Conservation (phyloP, 177 flowering plant species). For the Vitis hybrid region DNA sequence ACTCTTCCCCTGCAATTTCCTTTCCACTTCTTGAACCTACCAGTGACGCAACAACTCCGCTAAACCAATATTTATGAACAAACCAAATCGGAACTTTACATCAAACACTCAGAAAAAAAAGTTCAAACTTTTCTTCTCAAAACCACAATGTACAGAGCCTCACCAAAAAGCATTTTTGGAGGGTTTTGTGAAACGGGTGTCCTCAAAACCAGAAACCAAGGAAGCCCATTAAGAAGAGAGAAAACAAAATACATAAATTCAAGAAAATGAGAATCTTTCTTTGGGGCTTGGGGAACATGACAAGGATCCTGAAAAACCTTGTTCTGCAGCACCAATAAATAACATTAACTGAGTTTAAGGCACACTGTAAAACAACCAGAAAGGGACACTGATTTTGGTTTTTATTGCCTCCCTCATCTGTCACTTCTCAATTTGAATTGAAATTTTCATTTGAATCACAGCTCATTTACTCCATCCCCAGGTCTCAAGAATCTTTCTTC, state of each 20-base stretch:
- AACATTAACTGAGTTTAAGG: too few species aligned
- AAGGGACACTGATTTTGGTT: background rate
- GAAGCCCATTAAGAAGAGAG: background rate
- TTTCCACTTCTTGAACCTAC: slow-evolving; percentile 4
- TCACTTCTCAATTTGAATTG: background rate
- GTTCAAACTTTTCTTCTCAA: background rate
- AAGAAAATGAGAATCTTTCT: slow-evolving; percentile 24
- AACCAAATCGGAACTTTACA: slow-evolving; percentile 8
- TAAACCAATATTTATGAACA: slow-evolving; percentile 1
- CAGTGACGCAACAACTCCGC: background rate
- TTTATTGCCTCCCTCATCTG: background rate
- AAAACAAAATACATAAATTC: background rate
- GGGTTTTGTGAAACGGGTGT: slow-evolving; percentile 6
- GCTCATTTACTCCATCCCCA: background rate
- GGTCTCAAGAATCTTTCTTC: background rate
- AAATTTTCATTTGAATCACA: slow-evolving; percentile 3
- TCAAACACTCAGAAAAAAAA: background rate
- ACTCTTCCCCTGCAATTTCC: background rate
- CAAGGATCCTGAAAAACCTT: slow-evolving; percentile 17
- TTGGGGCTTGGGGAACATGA: slow-evolving; percentile 12
- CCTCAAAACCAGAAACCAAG: slow-evolving; percentile 11
- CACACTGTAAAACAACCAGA: background rate
- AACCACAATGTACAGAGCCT: background rate
- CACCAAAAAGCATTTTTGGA: background rate
- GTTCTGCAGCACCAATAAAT: slow-evolving; percentile 4